Percentiles rank a stretch among this genome's conserved stretches.
phyloP scores from a whole-genome alignment of 306 rosid genomes.

The Cucumis hystrix region DNA sequence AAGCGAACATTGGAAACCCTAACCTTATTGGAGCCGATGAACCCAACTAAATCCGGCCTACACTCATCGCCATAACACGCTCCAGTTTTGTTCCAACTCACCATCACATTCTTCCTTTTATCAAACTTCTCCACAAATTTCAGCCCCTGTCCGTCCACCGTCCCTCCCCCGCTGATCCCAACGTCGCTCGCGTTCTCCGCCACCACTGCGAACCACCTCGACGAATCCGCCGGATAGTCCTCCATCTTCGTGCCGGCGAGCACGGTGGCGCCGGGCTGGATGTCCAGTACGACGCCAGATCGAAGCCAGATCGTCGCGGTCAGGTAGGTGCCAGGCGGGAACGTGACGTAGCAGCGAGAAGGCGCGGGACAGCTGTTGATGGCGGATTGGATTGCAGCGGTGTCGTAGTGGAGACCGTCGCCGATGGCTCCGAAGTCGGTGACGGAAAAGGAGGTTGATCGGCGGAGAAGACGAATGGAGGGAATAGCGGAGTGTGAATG shows the following conservation, averaged over 20 bases:
- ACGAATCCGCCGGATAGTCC: slow-evolving; percentile 54
- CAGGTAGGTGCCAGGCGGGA: slow-evolving; percentile 69
- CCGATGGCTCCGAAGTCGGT: slow-evolving; percentile 66
- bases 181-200: slow-evolving; percentile 75
- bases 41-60: slow-evolving; percentile 72
- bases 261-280: slow-evolving; percentile 49
- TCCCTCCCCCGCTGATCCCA: slow-evolving; percentile 77
- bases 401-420: slow-evolving; percentile 64
- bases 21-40: slow-evolving; percentile 37
- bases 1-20: slow-evolving; percentile 39
- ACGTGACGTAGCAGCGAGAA: slow-evolving; percentile 34
- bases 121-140: slow-evolving; percentile 52
- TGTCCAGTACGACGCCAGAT: slow-evolving; percentile 55
- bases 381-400: slow-evolving; percentile 66
- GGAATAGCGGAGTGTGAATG: slow-evolving; percentile 20
- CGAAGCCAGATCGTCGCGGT: slow-evolving; percentile 60
- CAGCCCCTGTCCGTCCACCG: slow-evolving; percentile 74
- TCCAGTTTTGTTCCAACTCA: slow-evolving; percentile 84
- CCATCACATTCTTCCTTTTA: slow-evolving; percentile 77
- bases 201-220: slow-evolving; percentile 66
- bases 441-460: slow-evolving; percentile 30
- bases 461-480: slow-evolving; percentile 2
- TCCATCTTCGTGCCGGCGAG: slow-evolving; percentile 42
- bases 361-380: slow-evolving; percentile 44
- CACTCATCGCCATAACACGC: slow-evolving; percentile 81